A percentile compares a stretch with the other conserved stretches of the same genome.
These are phyloP conservation scores for Thelonectria rubi DNA, from an alignment of 2,329 filamentous ascomycete genomes.

Conservation along the genomic window DNA sequence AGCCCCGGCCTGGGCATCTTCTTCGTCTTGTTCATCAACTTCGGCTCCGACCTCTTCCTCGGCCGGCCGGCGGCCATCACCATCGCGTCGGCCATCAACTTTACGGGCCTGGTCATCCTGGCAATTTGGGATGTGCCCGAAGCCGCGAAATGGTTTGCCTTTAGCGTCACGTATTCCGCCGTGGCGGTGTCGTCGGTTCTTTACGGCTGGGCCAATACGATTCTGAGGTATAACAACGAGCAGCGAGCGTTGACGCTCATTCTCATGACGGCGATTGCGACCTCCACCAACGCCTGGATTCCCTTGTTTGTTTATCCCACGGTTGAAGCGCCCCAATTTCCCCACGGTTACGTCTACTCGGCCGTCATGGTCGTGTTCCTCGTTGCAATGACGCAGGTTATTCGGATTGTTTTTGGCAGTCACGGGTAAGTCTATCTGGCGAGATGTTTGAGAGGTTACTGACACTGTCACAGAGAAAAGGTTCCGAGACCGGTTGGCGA, in stretches of 20 bases:
- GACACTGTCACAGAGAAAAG: constrained; percentile 17
- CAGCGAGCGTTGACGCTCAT: constrained; percentile 30
- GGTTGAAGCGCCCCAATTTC: constrained; percentile 29
- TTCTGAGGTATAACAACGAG: constrained; percentile 29
- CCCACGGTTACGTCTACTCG: constrained; percentile 31
- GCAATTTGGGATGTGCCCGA: constrained; percentile 31
- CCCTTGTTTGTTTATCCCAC: constrained; percentile 31
- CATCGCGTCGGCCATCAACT: constrained; percentile 29
- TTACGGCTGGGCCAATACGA: constrained; percentile 33
- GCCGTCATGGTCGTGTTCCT: constrained; percentile 26
- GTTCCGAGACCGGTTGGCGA: not conserved
- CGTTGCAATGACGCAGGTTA: constrained; percentile 30
- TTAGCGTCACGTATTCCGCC: constrained; percentile 29
- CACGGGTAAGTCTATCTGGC: constrained; percentile 17
- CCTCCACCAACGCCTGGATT: constrained; percentile 30
- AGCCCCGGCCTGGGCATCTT: constrained; percentile 33
- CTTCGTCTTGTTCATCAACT: constrained; percentile 33
- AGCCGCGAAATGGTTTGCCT: constrained; percentile 33
- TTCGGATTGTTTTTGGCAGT: constrained; percentile 28
- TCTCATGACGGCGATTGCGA: constrained; percentile 32
- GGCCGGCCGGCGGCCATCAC: constrained; percentile 30
- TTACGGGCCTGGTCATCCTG: constrained; percentile 29
- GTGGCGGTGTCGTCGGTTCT: constrained; percentile 32
- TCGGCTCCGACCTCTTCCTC: constrained; percentile 37
- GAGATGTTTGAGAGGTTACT: not conserved